A percentile compares a stretch with the other conserved stretches of the same genome.
These are phyloP conservation scores for Terana coerulea DNA, from an alignment of 768 basidiomycete species.

Conservation along the genomic window DNA sequence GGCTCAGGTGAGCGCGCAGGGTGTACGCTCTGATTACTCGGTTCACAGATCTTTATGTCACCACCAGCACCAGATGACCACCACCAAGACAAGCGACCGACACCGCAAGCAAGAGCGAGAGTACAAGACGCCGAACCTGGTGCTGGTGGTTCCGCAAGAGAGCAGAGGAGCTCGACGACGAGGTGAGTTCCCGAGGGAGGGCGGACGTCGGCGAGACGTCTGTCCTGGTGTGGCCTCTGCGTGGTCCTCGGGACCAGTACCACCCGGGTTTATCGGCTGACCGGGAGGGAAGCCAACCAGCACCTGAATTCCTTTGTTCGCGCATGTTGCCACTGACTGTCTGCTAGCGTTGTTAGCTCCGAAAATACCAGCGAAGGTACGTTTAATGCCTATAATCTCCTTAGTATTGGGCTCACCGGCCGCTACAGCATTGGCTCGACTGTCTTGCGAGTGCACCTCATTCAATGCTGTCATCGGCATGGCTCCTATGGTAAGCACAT, in stretches of 20 bases:
- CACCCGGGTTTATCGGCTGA: not conserved
- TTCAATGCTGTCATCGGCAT: not conserved
- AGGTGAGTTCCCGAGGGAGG: not conserved
- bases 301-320: not conserved
- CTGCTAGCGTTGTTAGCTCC: no score
- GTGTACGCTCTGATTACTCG: not conserved
- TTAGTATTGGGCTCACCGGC: not conserved
- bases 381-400: not conserved
- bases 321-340: not conserved
- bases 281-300: not conserved
- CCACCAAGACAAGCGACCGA: not conserved
- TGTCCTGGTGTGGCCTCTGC: not conserved
- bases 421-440: not conserved
- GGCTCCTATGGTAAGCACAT: no score
- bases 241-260: not conserved
- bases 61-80: not conserved
- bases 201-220: not conserved
- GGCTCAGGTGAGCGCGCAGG: no score
- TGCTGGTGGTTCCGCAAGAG: no score
- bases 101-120: not conserved
- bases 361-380: no score
- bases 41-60: not conserved
- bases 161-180: no score
- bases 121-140: no score
- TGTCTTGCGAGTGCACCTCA: not conserved